Percentiles rank a stretch among this genome's conserved stretches.
These are phyloP conservation scores for Globisporangium polare DNA, from an alignment of 352 stramenopile genomes.

Conservation along the genomic window DNA sequence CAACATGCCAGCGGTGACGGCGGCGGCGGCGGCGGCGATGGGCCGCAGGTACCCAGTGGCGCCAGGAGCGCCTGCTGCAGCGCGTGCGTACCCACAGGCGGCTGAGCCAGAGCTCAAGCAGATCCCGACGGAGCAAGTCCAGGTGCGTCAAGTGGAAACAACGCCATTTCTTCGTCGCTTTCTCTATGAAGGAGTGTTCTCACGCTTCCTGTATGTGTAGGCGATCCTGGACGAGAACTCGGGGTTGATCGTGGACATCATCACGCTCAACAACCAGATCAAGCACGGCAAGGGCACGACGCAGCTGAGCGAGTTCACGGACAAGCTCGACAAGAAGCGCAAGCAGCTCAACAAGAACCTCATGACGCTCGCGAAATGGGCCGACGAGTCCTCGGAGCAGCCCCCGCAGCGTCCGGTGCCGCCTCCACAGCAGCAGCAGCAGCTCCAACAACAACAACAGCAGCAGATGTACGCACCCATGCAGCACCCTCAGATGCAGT, in stretches of 20 bases:
- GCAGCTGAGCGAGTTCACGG: slow-evolving; percentile 72
- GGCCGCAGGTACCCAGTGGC: slow-evolving; percentile 14
- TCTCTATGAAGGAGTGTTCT: background rate
- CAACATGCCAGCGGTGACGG: no score
- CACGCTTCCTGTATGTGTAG: slow-evolving; percentile 19
- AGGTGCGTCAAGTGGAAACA: slow-evolving; percentile 32
- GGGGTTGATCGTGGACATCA: slow-evolving; percentile 84
- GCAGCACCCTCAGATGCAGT: slow-evolving; percentile 23
- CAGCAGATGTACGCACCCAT: slow-evolving; percentile 20
- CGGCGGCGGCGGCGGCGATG: slow-evolving; percentile 34
- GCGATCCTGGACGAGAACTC: slow-evolving; percentile 88
- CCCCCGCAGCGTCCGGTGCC: slow-evolving; percentile 32
- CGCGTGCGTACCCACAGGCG: slow-evolving; percentile 24
- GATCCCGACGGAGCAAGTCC: slow-evolving; percentile 79
- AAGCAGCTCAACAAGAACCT: slow-evolving; percentile 89
- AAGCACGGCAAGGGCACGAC: slow-evolving; percentile 78
- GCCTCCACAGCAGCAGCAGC: slow-evolving; percentile 21
- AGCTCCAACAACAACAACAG: slow-evolving; percentile 17
- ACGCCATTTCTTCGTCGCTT: background rate
- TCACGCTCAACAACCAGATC: slow-evolving; percentile 85
- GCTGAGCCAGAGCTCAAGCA: slow-evolving; percentile 53
- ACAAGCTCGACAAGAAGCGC: slow-evolving; percentile 87
- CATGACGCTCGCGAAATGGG: slow-evolving; percentile 88
- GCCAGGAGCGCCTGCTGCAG: background rate
- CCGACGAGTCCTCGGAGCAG: slow-evolving; percentile 76